Evolutionary conservation across 805 yeast species (phyloP), one percentile per base, ranked within the genome.

Genomic region (Wickerhamomyces subpelliculosus): DNA sequence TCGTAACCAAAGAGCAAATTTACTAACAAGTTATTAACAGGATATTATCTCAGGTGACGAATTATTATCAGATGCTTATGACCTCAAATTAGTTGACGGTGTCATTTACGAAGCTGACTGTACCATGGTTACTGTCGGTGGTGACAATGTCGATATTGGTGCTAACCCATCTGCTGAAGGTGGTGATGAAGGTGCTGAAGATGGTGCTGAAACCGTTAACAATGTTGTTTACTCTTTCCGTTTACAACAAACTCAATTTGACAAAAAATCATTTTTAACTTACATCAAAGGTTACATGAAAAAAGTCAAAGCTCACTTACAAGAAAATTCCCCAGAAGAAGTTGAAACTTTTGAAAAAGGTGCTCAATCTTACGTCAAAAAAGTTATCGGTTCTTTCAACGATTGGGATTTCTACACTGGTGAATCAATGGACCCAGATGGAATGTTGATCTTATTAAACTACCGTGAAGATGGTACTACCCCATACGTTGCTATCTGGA

Each of bases 351-450:
- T 93, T 70, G 97, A 90, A 80, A 90, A 93, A 78, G 97, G 97
- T 68, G 98, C 98, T 58, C 76, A 80, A 57, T 70, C 85, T 57
- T 93, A 89, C 79, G 94, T 85, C 71, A 93, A 93, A 86, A 93
- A 93, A 80, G 83, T 93, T 54, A 68, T 93, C 60, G 84, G 80
- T 61, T 83, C 89, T 70, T 93, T 93, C 93, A 84, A 83, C 65
- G 98, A 93, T 80, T 93, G 94, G 95, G 98, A 93, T 66, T 93
- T 93, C 80, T 93, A 72, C 89, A 90, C 96, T 56, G 97, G 98
- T 78, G 97, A 90, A 77, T 84, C 96, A 65, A 93, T 93, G 98
- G 97, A 93, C 80, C 98, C 98, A 68, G 98, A 93, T 72, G 98
- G 83, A 57, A 93, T 93, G 98, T 72, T 93, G 64, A 87, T 88